Conservation (phyloP, 176 grass and related monocot genomes). For the Canna indica region DNA sequence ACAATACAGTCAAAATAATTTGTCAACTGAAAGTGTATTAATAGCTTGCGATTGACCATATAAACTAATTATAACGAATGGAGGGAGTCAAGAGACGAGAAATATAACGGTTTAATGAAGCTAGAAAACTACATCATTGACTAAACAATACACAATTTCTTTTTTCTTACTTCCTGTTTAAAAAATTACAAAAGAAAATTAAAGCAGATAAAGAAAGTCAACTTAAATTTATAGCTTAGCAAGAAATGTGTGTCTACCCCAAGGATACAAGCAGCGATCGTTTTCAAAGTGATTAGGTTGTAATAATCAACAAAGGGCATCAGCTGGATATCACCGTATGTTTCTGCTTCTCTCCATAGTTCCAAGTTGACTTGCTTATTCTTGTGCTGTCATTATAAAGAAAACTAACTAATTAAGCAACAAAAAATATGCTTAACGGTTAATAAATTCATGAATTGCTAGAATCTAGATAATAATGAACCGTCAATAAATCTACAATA, state of each 20-base stretch:
- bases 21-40: too few relatives aligned
- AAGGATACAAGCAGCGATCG: slow-evolving; percentile 59
- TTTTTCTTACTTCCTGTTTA: neutral
- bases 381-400: slow-evolving; percentile 40
- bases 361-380: slow-evolving; percentile 72
- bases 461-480: neutral
- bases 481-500: too few relatives aligned
- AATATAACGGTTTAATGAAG: too few relatives aligned
- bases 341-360: slow-evolving; percentile 70
- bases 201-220: slow-evolving; percentile 15
- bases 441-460: neutral
- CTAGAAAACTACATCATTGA: too few relatives aligned
- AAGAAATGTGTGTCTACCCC: slow-evolving; percentile 40
- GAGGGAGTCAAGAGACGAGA: too few relatives aligned
- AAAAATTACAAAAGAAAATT: neutral
- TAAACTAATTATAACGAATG: too few relatives aligned
- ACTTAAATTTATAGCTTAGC: slow-evolving; percentile 27
- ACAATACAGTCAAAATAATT: too few relatives aligned
- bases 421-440: neutral
- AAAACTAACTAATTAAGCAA: neutral
- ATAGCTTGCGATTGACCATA: too few relatives aligned
- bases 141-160: too few relatives aligned
- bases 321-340: slow-evolving; percentile 80
- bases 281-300: slow-evolving; percentile 77
- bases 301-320: slow-evolving; percentile 97